A percentile compares a stretch with the other conserved stretches of the same genome.
Evolutionary conservation across 2,329 filamentous ascomycete genomes (phyloP).

Genomic region (Rhynchosporium secalis): DNA sequence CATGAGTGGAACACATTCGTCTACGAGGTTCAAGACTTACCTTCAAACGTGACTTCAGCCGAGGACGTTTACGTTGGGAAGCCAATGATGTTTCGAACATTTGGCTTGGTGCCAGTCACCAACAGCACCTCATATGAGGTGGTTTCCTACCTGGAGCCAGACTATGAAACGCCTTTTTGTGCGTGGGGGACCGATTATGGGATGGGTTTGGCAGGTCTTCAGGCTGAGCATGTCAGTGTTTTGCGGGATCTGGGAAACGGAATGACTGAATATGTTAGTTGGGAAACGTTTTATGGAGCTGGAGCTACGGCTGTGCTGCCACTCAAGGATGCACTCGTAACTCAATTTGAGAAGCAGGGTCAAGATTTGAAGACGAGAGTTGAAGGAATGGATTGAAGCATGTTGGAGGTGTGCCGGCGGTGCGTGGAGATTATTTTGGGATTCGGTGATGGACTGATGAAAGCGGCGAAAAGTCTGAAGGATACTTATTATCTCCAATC

Average conservation of each 20-base stretch:
- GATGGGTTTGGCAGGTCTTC: conserved; percentile 10
- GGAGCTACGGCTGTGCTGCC: not conserved
- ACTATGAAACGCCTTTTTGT: conserved; percentile 2
- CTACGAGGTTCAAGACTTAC: conserved; percentile 18
- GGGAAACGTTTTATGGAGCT: conserved; percentile 24
- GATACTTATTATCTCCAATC: too few relatives aligned
- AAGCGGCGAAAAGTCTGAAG: too few relatives aligned
- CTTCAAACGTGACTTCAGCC: conserved; percentile 13
- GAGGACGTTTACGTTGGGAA: conserved; percentile 21
- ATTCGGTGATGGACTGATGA: not conserved
- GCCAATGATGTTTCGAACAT: conserved; percentile 21
- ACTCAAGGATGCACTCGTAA: conserved; percentile 16
- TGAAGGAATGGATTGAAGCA: not conserved
- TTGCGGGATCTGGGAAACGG: conserved; percentile 15
- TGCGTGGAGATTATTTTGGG: not conserved
- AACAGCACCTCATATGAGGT: conserved; percentile 20
- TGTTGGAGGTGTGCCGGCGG: too few relatives aligned
- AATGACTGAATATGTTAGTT: conserved; percentile 19
- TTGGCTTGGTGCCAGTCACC: conserved; percentile 12
- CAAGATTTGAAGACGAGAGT: conserved; percentile 20
- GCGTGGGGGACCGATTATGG: conserved; percentile 15
- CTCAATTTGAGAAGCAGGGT: conserved; percentile 19
- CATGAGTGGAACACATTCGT: conserved; percentile 24
- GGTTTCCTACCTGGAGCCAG: conserved; percentile 19
- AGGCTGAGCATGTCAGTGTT: conserved; percentile 23